Percentiles rank a stretch among this genome's conserved stretches.
Evolutionary conservation across 768 basidiomycete genomes (phyloP).

Genomic region (Crassisporium funariophilum): DNA sequence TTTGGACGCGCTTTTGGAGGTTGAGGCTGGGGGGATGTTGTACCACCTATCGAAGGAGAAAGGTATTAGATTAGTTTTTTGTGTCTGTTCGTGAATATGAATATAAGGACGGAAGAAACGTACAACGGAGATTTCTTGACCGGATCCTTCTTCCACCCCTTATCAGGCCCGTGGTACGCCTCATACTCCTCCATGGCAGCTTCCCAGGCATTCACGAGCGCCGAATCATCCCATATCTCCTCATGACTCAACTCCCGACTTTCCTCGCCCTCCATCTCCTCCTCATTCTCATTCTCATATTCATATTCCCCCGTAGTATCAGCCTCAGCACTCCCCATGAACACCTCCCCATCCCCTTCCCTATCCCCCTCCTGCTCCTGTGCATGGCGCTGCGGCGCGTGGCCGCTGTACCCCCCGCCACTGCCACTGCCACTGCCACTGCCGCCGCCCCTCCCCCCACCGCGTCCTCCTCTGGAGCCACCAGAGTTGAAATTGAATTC

Average conservation of each 20-base stretch:
- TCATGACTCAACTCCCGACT: constrained; percentile 67
- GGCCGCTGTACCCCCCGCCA: too few relatives aligned
- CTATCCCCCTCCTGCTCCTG: not conserved
- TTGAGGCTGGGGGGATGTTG: constrained; percentile 54
- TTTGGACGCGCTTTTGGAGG: not conserved
- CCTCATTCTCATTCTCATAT: constrained; percentile 27
- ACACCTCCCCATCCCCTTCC: constrained; percentile 9
- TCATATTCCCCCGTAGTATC: not conserved
- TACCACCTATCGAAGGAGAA: constrained; percentile 72
- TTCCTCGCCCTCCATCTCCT: constrained; percentile 48
- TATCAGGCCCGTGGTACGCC: constrained; percentile 66
- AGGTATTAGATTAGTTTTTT: not conserved
- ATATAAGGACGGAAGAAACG: constrained; percentile 25
- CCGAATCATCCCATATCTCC: constrained; percentile 88
- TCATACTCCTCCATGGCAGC: constrained; percentile 83
- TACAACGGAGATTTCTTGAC: constrained; percentile 75
- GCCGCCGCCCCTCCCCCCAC: too few relatives aligned
- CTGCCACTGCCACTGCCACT: too few relatives aligned
- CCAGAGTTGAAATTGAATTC: constrained; percentile 11
- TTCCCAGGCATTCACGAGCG: constrained; percentile 82
- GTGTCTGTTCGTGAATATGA: not conserved
- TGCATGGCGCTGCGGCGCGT: not conserved
- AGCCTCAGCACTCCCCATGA: constrained; percentile 12
- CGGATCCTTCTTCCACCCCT: constrained; percentile 72
- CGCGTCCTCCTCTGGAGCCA: not conserved